phyloP scores from a whole-genome alignment of 108 stramenopile genomes.

The Skeletonema grethae region DNA sequence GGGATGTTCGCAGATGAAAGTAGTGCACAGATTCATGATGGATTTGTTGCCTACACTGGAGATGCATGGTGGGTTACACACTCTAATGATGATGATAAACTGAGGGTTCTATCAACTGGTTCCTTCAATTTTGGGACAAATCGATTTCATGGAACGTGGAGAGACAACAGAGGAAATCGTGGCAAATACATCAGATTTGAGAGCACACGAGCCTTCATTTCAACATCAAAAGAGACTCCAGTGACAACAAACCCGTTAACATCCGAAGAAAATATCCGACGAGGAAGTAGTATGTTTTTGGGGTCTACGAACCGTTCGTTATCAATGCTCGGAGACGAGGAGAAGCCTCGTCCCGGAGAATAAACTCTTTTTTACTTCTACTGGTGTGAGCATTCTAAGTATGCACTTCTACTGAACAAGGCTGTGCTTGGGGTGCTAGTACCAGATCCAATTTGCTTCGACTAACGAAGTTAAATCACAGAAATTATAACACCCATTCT shows the following conservation, averaged over 20 bases:
- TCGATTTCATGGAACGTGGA: neutral
- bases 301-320: too few species aligned
- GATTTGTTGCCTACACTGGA: slow-evolving; percentile 7
- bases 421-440: too few species aligned
- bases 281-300: neutral
- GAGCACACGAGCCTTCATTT: neutral
- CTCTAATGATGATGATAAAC: neutral
- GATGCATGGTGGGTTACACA: slow-evolving; percentile 10
- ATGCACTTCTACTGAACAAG: too few species aligned
- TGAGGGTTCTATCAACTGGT: neutral
- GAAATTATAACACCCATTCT: too few species aligned
- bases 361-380: neutral
- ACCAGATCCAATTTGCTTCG: too few species aligned
- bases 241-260: neutral
- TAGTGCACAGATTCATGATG: neutral
- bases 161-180: neutral
- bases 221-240: neutral
- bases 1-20: slow-evolving; percentile 1
- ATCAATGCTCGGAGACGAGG: neutral
- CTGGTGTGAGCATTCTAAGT: too few species aligned
- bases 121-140: slow-evolving; percentile 1
- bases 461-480: too few species aligned
- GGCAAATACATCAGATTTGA: slow-evolving; percentile 3
- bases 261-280: neutral
- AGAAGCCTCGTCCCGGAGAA: neutral